Conservation (phyloP, 805 yeast genomes). For the Saturnispora mendoncae region DNA sequence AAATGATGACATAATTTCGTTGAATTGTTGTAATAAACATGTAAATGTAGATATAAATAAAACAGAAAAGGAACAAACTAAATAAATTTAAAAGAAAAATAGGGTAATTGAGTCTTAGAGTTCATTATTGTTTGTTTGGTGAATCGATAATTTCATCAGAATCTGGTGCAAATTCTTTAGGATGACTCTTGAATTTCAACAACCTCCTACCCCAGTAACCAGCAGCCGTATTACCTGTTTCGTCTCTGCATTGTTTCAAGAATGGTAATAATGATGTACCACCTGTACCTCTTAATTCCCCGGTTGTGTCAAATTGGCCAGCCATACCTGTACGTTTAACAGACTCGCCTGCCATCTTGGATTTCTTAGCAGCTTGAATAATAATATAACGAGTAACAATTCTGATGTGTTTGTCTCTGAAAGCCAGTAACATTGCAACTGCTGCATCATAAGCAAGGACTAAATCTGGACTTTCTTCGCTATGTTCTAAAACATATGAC, state of each 20-base stretch:
- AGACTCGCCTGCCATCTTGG: conserved; percentile 39
- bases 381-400: conserved; percentile 83
- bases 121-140: neutral
- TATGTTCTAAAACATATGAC: conserved; percentile 45
- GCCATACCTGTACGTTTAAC: conserved; percentile 54
- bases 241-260: conserved; percentile 91
- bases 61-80: no score
- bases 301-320: conserved; percentile 29
- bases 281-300: conserved; percentile 77
- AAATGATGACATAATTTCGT: no score
- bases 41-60: no score
- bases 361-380: conserved; percentile 58
- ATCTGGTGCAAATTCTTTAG: conserved; percentile 11
- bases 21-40: no score
- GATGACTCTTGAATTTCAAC: conserved; percentile 40
- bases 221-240: conserved; percentile 90
- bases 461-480: conserved; percentile 43
- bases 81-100: no score
- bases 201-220: conserved; percentile 83
- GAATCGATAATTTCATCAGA: conserved; percentile 12
- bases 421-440: conserved; percentile 76
- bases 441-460: conserved; percentile 78
- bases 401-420: conserved; percentile 90
- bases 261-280: conserved; percentile 89
- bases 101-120: no score